Evolutionary conservation across 306 rosid species (phyloP), one percentile per base, ranked within the genome.

Genomic region (Cyclanthera cordifolia): DNA sequence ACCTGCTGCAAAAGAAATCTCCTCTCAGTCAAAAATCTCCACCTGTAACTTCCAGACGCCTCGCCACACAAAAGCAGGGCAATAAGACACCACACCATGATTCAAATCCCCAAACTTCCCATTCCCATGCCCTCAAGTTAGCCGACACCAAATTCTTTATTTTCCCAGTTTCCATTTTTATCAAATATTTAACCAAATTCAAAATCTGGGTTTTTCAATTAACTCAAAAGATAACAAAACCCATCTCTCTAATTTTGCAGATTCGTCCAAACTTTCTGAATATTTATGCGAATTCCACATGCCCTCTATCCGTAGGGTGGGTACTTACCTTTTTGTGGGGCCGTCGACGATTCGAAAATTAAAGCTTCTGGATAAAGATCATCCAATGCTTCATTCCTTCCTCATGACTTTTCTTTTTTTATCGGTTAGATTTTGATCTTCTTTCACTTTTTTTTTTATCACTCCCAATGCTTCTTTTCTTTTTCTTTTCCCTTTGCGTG

Each of bases 331-430:
- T 16, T 67, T 49, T 4, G 67, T 80, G 71, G 85, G 84, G 72
- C 78, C 85, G 77, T n/a, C 9, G 67, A 41, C 23, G 75, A 64
- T 54, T 58, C 30, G 20, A 34, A 58, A 78, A n/a, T 66, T 15
- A 61, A 55, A 74, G 75, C 66, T 2, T 69, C 49, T 71, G 86
- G 88, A 80, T 84, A 87, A 78, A 53, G 70, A 74, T 85, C 72
- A 69, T 70, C 74, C 2, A 49, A 43, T 75, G 74, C 76, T 71
- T 57, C 79, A 66, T 70, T 72, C 24, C 69, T 51, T 66, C 61
- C 56, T 28, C 75, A 72, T 66, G 71, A 49, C 58, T 69, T 61
- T 56, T 47, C 17, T 41, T 59, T 74, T 74, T 60, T 39, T 49
- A 69, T 76, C 79, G 78, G 79, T 78, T 70, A 53, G 74, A 67